phyloP scores from a whole-genome alignment of 2,329 filamentous ascomycete genomes.

The Helminthosporium solani region DNA sequence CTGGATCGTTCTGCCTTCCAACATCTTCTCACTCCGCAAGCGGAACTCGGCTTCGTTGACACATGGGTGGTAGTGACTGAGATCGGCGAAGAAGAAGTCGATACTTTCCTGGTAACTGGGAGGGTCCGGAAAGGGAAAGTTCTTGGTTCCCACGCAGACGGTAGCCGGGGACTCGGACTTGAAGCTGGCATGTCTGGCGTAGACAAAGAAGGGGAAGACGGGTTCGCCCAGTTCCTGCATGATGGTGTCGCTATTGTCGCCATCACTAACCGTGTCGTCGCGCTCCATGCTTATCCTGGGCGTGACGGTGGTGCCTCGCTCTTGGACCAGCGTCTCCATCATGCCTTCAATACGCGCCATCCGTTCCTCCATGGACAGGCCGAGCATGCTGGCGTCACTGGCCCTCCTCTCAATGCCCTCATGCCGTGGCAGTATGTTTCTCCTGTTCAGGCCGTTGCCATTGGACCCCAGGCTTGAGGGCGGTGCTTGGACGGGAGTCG shows the following conservation, averaged over 20 bases:
- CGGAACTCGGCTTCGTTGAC: slow-evolving; percentile 33
- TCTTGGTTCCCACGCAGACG: slow-evolving; percentile 21
- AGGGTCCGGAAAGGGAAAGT: slow-evolving; percentile 23
- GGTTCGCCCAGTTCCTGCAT: slow-evolving; percentile 27
- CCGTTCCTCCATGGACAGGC: slow-evolving; percentile 34
- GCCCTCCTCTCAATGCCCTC: slow-evolving; percentile 22
- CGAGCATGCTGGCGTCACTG: slow-evolving; percentile 29
- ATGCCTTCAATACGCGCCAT: slow-evolving; percentile 39
- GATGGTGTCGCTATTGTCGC: slow-evolving; percentile 16
- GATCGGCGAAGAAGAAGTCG: slow-evolving; percentile 29
- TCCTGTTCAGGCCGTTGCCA: slow-evolving; percentile 16
- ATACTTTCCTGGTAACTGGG: slow-evolving; percentile 26
- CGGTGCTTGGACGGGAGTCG: slow-evolving; percentile 22
- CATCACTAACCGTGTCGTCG: slow-evolving; percentile 22
- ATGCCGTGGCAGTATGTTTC: slow-evolving; percentile 23
- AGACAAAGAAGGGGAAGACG: slow-evolving; percentile 22
- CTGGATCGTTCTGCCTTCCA: slow-evolving; percentile 19
- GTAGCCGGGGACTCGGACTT: slow-evolving; percentile 7
- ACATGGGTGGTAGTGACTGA: slow-evolving; percentile 30
- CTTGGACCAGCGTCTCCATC: slow-evolving; percentile 38
- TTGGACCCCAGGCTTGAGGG: slow-evolving; percentile 7
- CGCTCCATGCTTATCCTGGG: slow-evolving; percentile 29
- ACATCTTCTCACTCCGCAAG: slow-evolving; percentile 20
- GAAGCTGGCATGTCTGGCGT: slow-evolving; percentile 18
- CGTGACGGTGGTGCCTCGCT: slow-evolving; percentile 25